Evolutionary conservation across 2,329 filamentous ascomycete genomes (phyloP), one percentile per base, ranked within the genome.

Genomic region (Fusarium brachygibbosum): DNA sequence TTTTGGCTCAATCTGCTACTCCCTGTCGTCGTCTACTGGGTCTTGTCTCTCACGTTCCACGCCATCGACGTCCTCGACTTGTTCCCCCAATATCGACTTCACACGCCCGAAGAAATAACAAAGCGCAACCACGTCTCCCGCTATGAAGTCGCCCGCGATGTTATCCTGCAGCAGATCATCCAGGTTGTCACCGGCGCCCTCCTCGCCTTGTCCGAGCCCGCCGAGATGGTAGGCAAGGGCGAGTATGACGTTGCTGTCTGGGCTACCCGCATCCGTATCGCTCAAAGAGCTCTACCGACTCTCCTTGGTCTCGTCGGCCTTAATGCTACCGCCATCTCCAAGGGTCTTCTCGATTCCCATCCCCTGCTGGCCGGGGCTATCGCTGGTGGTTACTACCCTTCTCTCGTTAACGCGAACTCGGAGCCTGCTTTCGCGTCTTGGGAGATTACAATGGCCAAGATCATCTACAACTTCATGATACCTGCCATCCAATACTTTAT

Each of bases 91-190:
- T 98, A 98, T 82, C 91, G 96, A 68, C 86, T 99, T 41, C 96
- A 99, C 82, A 98, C 96, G 0, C 96, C 96, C 16, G 94, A 93
- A 53, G 95, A 98, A 80, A 91, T 98, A 68, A 79, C 90, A 35
- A 93, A 93, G 79, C 89, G 94, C 74, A 98, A 98, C 80, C 93
- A 93, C 76, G 95, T 93, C 54, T 88, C 92, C 46, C 89, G 93
- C 67, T 93, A 88, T 82, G 91, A 98, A 75, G 94, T 97, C 5
- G 88, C 95, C 68, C 90, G 93, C 78, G 95, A 98, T 83, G 95
- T 98, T 72, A 82, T 98, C 57, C 78, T 98, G 61, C 95, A 99
- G 81, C 96, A 99, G 78, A 79, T 95, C 64, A 92, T 99, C 49
- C 96, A 99, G 83, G 91, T 93, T 25, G 79, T 86, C 19, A 90